These are phyloP conservation scores for Paramecium sexaurelia DNA, from an alignment of 73 alveolate genomes.

Conservation along the genomic window DNA sequence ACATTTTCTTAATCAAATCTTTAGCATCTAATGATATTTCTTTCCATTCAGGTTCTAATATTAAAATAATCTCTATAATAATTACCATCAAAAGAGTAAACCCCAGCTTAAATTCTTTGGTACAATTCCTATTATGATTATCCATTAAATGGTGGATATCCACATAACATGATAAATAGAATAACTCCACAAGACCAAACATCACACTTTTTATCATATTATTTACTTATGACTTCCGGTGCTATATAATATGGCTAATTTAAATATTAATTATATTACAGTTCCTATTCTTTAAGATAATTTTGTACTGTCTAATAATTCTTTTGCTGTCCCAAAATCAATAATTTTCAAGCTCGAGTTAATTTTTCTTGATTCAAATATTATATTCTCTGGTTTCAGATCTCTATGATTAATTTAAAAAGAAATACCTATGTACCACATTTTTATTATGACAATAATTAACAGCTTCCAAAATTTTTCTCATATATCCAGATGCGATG, in stretches of 20 bases:
- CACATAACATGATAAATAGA: slow-evolving; percentile 80
- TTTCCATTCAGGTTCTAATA: slow-evolving; percentile 62
- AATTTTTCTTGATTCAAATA: slow-evolving; percentile 11
- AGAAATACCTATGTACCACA: slow-evolving; percentile 48
- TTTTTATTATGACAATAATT: slow-evolving; percentile 28
- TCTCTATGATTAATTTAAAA: slow-evolving; percentile 14
- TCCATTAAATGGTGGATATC: slow-evolving; percentile 82
- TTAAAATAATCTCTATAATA: neutral
- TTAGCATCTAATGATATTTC: slow-evolving; percentile 72
- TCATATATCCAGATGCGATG: neutral
- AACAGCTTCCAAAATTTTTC: slow-evolving; percentile 64
- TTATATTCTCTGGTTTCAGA: slow-evolving; percentile 66
- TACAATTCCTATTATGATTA: slow-evolving; percentile 74
- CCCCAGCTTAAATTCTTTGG: slow-evolving; percentile 65
- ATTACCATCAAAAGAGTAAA: slow-evolving; percentile 62
- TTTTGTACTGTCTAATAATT: neutral
- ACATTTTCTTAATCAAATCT: slow-evolving; percentile 75
- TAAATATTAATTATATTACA: neutral
- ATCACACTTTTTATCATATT: slow-evolving; percentile 84
- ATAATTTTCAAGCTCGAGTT: slow-evolving; percentile 50
- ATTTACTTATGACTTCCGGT: slow-evolving; percentile 80
- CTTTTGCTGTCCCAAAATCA: slow-evolving; percentile 64
- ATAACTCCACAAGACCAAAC: slow-evolving; percentile 88
- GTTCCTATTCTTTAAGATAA: slow-evolving; percentile 47
- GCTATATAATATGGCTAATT: slow-evolving; percentile 68